Evolutionary conservation across 345 rosid species (phyloP).

Genomic region (Gossypium ekmanianum): DNA sequence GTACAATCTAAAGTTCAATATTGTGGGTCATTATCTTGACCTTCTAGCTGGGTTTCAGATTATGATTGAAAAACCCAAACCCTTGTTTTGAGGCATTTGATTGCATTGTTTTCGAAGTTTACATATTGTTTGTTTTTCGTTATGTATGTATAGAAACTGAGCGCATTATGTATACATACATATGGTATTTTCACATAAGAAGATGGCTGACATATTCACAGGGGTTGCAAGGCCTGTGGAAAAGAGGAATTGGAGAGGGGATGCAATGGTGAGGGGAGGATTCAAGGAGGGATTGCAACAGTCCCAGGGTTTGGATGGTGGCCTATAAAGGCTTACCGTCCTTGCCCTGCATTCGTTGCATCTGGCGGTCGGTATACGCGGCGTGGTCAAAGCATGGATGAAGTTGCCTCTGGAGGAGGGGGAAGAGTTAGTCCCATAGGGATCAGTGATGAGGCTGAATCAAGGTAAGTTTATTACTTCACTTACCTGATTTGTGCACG

Average conservation of each 20-base stretch:
- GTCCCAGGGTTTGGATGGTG: slow-evolving; percentile 98
- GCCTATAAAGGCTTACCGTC: slow-evolving; percentile 95
- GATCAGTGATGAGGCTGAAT: slow-evolving; percentile 18
- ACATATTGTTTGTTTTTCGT: background rate
- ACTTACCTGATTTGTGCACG: background rate
- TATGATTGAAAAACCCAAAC: background rate
- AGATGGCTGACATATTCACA: slow-evolving; percentile 23
- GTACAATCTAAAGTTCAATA: background rate
- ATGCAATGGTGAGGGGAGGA: slow-evolving; percentile 89
- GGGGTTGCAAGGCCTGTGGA: slow-evolving; percentile 84
- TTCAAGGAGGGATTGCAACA: slow-evolving; percentile 95
- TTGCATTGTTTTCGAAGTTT: background rate
- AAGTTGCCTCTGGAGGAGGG: slow-evolving; percentile 64
- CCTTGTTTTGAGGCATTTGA: background rate
- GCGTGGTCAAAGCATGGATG: slow-evolving; percentile 91
- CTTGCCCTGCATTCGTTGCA: slow-evolving; percentile 83
- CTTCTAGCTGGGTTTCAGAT: background rate
- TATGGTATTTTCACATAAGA: background rate
- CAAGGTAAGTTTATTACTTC: slow-evolving; percentile 27
- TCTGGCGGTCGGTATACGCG: slow-evolving; percentile 80
- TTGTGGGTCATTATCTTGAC: background rate
- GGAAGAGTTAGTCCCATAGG: slow-evolving; percentile 14
- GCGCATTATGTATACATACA: too few relatives aligned
- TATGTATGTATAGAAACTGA: too few relatives aligned
- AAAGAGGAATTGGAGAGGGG: slow-evolving; percentile 73